These are phyloP conservation scores for Asclepias syriaca DNA, from an alignment of 257 asterid species.

Conservation along the genomic window DNA sequence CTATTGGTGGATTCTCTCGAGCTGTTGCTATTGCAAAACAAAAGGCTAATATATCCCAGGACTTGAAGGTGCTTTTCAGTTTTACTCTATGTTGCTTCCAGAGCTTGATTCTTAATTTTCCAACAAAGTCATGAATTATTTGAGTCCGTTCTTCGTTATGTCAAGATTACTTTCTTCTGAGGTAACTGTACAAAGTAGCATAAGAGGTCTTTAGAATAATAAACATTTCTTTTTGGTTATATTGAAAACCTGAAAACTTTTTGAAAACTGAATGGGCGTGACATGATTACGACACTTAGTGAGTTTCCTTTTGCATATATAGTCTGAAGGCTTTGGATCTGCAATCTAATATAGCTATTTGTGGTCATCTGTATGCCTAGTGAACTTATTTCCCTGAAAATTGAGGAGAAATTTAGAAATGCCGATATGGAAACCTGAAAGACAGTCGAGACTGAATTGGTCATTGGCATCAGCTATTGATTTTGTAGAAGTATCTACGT, in stretches of 20 bases:
- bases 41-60: constrained; percentile 87
- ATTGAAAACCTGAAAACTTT: background rate
- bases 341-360: background rate
- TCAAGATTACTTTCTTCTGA: background rate
- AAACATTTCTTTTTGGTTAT: background rate
- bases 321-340: background rate
- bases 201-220: background rate
- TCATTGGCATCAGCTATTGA: background rate
- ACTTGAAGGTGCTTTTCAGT: constrained; percentile 48
- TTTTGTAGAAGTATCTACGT: background rate
- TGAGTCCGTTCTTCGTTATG: background rate
- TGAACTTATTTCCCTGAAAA: background rate
- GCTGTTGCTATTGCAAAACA: constrained; percentile 93
- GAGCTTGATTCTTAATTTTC: background rate
- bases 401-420: background rate
- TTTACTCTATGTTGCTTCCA: constrained; percentile 5
- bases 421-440: background rate
- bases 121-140: background rate
- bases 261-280: background rate
- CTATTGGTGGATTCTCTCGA: constrained; percentile 85
- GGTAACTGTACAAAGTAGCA: background rate
- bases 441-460: background rate
- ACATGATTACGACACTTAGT: background rate
- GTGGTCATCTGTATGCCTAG: background rate
- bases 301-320: background rate